Percentiles rank a stretch among this genome's conserved stretches.
These are phyloP conservation scores for Phytopythium delawarense DNA, from an alignment of 352 stramenopile species.

Conservation along the genomic window DNA sequence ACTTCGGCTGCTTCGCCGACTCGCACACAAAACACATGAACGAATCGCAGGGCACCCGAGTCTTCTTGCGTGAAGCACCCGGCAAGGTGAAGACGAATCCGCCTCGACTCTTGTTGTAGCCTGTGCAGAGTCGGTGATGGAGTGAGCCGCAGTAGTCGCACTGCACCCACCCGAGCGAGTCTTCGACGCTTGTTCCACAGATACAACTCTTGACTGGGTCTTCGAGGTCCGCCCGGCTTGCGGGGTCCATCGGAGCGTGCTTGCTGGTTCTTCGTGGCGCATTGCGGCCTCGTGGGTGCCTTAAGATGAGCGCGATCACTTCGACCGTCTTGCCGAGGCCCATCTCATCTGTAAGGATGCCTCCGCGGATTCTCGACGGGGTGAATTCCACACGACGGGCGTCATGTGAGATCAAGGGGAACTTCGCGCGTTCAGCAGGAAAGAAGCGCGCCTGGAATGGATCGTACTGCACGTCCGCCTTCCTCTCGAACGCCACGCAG, in stretches of 20 bases:
- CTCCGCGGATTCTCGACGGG: constrained; percentile 43
- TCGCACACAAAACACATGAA: constrained; percentile 73
- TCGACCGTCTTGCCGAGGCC: constrained; percentile 86
- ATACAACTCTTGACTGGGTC: constrained; percentile 28
- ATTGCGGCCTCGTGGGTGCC: constrained; percentile 11
- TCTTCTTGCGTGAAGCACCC: background rate
- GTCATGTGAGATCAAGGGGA: too few relatives aligned
- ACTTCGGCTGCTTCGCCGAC: constrained; percentile 22
- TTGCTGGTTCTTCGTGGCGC: background rate
- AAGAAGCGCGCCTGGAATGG: constrained; percentile 17
- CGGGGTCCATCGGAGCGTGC: background rate
- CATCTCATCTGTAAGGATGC: constrained; percentile 93
- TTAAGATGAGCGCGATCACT: constrained; percentile 55
- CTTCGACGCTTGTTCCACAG: constrained; percentile 33
- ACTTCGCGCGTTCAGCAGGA: background rate
- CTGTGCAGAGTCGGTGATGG: constrained; percentile 64
- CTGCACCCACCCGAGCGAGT: constrained; percentile 36
- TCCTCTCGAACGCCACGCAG: constrained; percentile 5
- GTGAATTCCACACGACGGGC: background rate
- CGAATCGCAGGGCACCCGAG: background rate
- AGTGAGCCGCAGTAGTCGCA: constrained; percentile 47
- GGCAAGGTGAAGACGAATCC: constrained; percentile 15
- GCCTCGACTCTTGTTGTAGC: background rate
- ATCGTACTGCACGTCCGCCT: constrained; percentile 12
- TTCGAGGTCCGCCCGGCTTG: background rate